Evolutionary conservation across 768 basidiomycete species (phyloP), one percentile per base, ranked within the genome.

Genomic region (Hygrophorus pudorinus): DNA sequence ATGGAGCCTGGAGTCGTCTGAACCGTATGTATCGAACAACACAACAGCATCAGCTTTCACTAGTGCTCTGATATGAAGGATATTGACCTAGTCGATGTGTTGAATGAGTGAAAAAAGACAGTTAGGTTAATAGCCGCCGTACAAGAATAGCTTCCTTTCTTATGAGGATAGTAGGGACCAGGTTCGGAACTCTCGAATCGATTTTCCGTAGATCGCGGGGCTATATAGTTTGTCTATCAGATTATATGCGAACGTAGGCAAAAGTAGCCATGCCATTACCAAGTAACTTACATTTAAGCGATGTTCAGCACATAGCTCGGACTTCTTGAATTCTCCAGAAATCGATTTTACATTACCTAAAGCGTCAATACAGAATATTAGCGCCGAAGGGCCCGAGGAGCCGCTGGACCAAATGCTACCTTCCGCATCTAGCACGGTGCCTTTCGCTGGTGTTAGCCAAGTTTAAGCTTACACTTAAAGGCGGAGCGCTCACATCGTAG

Each of bases 161-260:
- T 42, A 85, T 77, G 45, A 98, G 76, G 55, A 98, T 93, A 33
- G 92, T 92, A 32, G 93, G 92, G 13, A 98, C 85, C 45, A 94
- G 78, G 62, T 93, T 96, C 29, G 93, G 91, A 52, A 92, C 76
- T 52, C 90, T 74, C 3, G 89, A 92, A 66, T 98, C 94, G 52
- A 98, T 87, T 70, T 97, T 96, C 44, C 94, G 83, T 17, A 98
- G 71, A 68, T 98, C 94, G 72, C 94, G 85, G 53, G 91, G 85
- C 87, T 92, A 53, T 48, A 50, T 40, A 28, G 39, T 32, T 42
- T 52, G 35, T 24, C 24, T 24, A 24, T 24, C 24, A 24, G 24
- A 3, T 24, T 24, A 24, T 24, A 24, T 24, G 7, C 24, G 24
- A 24, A 24, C 24, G 24, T n/a, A n/a, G n/a, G n/a, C n/a, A n/a